Conservation (phyloP, 352 stramenopile genomes). For the Plasmopara halstedii region DNA sequence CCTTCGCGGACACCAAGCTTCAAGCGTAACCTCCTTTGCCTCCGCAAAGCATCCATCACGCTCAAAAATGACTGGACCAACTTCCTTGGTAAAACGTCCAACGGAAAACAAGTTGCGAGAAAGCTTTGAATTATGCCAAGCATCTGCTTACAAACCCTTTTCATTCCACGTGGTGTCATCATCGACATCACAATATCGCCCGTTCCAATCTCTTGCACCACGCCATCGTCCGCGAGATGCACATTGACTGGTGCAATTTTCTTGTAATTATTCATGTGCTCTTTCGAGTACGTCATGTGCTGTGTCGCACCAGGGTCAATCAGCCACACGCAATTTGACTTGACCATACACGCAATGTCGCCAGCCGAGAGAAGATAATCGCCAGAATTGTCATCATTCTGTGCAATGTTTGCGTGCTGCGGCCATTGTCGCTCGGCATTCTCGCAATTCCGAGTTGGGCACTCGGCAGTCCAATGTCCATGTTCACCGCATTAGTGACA, state of each 20-base stretch:
- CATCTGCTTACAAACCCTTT: not conserved
- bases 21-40: no score
- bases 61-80: no score
- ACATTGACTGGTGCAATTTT: not conserved
- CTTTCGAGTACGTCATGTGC: not conserved
- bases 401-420: not conserved
- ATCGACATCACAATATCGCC: not conserved
- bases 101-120: not conserved
- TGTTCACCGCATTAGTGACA: not conserved
- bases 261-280: not conserved
- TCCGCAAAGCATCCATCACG: no score
- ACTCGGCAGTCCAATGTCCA: not conserved
- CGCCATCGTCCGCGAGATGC: not conserved
- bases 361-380: not conserved
- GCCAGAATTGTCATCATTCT: not conserved
- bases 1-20: no score
- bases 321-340: not conserved
- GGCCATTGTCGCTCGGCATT: not conserved
- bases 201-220: no score
- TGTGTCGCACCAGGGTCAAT: not conserved
- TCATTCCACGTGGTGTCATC: not conserved
- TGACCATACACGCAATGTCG: not conserved
- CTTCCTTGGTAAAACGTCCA: no score
- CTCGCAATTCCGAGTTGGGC: not conserved
- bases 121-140: not conserved